Base-by-base conservation (phyloP, 768 basidiomycete genomes). In the Suillus clintonianus region DNA sequence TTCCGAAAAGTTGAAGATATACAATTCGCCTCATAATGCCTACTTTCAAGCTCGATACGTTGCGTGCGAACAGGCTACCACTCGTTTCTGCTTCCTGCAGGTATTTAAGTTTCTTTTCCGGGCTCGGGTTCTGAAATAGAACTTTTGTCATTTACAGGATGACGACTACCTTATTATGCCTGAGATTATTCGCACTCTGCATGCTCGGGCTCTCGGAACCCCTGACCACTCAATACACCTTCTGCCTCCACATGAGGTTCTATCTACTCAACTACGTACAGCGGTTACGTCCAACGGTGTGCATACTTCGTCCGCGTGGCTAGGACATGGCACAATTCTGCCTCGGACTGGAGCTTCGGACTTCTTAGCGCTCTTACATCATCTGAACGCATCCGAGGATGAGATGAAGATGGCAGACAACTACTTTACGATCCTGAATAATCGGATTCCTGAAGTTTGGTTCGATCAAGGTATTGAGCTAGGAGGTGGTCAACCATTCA, bases 401-500 rank as follows among this genome's bases (percentile, higher is more conserved):
- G 82, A 88, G 65, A 74, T 80, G 68, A 80, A 82, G 66, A 89
- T 89, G 87, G 86, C 88, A 4, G 89, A 90, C 70, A 90, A 90
- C 64, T 89, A 89, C 67, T 90, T 83, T 69, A 79, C 87, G 1
- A 76, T 90, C 57, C 72, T 90, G 54, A 78, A 76, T 61, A 90
- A 89, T 69, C 73, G 71, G 22, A 69, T 83, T 45, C 83, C 87
- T 2, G 86, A 89, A 70, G 74, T 82, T 11, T 89, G 89, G 88
- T 83, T 88, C 61, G 86, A 88, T 65, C 82, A 85, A 64, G 84
- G 84, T n/a, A 81, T 87, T 51, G 81, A 83, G 62, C 79, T 90
- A 4, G 84, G 80, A 41, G 86, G 86, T 4, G 87, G 86, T 0
- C 75, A 85, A 59, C 80, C 86, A 8, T 91, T 90, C 69, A 89